Evolutionary conservation across 345 rosid species (phyloP), one percentile per base, ranked within the genome.

Genomic region (Bruguiera sexangula): DNA sequence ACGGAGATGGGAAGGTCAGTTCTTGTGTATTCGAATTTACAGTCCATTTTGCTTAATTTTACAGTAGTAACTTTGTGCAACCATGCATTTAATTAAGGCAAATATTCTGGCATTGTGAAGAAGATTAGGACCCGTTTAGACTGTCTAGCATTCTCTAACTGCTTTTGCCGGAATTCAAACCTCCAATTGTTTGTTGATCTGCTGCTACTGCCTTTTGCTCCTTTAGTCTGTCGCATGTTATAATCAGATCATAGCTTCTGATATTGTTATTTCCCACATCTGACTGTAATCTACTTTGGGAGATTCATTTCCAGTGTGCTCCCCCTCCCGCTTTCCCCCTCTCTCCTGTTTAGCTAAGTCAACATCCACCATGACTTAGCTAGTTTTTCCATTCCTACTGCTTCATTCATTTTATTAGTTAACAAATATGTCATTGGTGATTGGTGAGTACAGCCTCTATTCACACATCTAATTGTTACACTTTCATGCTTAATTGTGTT

Each of bases 1-100:
- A 89, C 63, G 74, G 84, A 20, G 91, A 85, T 79, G 87, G 88
- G 66, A 89, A 88, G 97, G 94, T 93, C 36, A 60, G 76, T 82
- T 37, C 30, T 76, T 61, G 29, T 13, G 50, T 11, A 11, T 43
- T 43, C 19, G 15, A 43, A 13, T 56, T 55, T 21, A 32, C 6
- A 24, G 50, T 37, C 16, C 30, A 10, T 65, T 32, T 53, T 52
- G 27, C 50, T 43, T 43, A 43, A 43, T 13, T 43, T 13, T 43
- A 43, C 19, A 13, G 50, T 2, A 39, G 48, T 39, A 13, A 43
- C 50, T 13, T 3, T 43, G 5, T 11, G 5, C 50, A 43, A 43
- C 19, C 19, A 13, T 43, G 50, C 50, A 13, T 43, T 43, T 43
- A 43, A 43, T 43, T 4, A 13, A 43, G 18, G 18, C 50, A 43